phyloP scores from a whole-genome alignment of 805 yeast genomes.

The Pichia pseudocactophila region DNA sequence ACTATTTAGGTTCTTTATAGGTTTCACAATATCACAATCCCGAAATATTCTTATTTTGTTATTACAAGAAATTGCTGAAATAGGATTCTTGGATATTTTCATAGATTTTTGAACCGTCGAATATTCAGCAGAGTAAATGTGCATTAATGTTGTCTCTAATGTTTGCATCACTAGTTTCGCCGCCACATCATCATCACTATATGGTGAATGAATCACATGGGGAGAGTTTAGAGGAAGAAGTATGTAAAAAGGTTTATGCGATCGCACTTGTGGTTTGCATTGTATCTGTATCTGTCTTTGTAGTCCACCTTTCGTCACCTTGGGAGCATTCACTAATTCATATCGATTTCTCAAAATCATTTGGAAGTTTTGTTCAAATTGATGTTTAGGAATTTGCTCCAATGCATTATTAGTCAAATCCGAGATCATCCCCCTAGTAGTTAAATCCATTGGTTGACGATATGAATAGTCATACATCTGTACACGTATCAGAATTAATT shows the following conservation, averaged over 20 bases:
- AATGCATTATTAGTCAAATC: conserved; percentile 4
- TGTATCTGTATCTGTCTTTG: conserved; percentile 7
- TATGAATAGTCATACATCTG: conserved; percentile 53
- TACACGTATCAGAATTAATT: conserved; percentile 51
- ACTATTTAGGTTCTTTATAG: conserved; percentile 40
- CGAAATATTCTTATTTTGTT: conserved; percentile 4
- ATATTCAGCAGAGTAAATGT: background rate
- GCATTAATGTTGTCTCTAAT: conserved; percentile 44
- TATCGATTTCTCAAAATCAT: conserved; percentile 10
- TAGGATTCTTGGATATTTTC: background rate
- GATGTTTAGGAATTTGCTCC: conserved; percentile 1
- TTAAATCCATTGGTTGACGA: conserved; percentile 3
- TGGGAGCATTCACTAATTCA: conserved; percentile 8
- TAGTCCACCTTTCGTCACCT: background rate
- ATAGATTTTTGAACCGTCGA: background rate
- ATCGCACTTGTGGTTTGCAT: conserved; percentile 16
- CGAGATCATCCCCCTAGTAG: conserved; percentile 1
- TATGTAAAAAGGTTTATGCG: conserved; percentile 55
- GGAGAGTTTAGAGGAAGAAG: conserved; percentile 64
- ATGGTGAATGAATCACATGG: conserved; percentile 46
- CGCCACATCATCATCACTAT: conserved; percentile 33
- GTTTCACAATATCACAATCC: conserved; percentile 15
- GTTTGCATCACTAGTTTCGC: conserved; percentile 51
- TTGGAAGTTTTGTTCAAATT: conserved; percentile 9
- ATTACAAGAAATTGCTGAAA: background rate